Evolutionary conservation across 1,284 basidiomycete genomes (phyloP), one percentile per base, ranked within the genome.

Genomic region (Puccinia horiana): DNA sequence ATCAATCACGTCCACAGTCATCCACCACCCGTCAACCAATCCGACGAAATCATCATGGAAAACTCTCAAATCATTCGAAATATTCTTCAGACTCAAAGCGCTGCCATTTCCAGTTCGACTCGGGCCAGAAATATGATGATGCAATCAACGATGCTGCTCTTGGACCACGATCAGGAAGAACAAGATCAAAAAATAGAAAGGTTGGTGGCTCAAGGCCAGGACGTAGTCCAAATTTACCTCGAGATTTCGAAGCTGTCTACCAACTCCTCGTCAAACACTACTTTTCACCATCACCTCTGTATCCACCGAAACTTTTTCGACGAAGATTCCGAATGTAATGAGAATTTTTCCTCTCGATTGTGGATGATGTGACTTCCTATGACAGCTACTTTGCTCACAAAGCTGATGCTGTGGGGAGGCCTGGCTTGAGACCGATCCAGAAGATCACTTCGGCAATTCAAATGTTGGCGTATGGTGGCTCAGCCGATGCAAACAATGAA

Each of bases 231-330:
- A 63, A 63, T 32, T 37, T 63, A 63, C 61, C 61, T 37, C 61
- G 61, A 63, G 61, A 63, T 37, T 63, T 63, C n/a, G 61, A 63
- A 63, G 61, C 61, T 6, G 61, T 11, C 9, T 63, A 63, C 35
- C 18, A 63, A 26, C 18, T 16, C 9, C 35, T 63, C 12, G 14
- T 63, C 12, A 37, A 14, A 5, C 12, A 63, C 35, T 63, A 63
- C 35, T 63, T 63, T 32, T 26, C 63, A 5, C 54, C 42, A 58
- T 2, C 2, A 4, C 54, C 54, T 26, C 6, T 29, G 2, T 58
- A 29, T 29, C 54, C 54, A 58, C n/a, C 18, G 18, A 2, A 58
- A 20, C 5, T 58, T 9, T 70, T 70, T 26, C 67, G 29, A 26
- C 37, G 67, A 9, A 32, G 40, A 35, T 70, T 70, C 47, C 67